Evolutionary conservation across 352 stramenopile genomes (phyloP).

Genomic region (Pythium periplocum): DNA sequence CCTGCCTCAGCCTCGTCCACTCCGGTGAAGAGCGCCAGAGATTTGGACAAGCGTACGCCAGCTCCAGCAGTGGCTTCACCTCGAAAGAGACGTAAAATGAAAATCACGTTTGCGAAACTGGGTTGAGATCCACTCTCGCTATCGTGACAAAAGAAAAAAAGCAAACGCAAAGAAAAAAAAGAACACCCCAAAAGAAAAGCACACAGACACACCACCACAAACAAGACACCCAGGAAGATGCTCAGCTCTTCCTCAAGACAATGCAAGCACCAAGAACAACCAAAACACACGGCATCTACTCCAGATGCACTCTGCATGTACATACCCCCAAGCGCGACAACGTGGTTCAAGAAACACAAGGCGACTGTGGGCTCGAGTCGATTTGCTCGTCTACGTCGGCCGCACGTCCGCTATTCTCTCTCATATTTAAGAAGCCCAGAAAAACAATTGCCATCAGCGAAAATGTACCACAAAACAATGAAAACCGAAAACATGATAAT

Average conservation of each 20-base stretch:
- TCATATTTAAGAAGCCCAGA: no score
- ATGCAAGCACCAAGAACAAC: no score
- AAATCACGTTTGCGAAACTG: conserved; percentile 89
- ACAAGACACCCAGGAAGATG: background rate
- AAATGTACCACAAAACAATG: background rate
- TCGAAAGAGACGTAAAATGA: conserved; percentile 89
- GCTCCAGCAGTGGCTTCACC: conserved; percentile 54
- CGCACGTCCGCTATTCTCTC: no score
- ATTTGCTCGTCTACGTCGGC: no score
- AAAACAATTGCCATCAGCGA: no score
- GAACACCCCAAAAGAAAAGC: conserved; percentile 4
- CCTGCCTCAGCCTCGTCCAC: background rate
- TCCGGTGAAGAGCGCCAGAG: conserved; percentile 25
- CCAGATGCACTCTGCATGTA: no score
- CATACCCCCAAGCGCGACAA: no score
- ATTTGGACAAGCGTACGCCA: conserved; percentile 35
- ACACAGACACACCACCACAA: conserved; percentile 2
- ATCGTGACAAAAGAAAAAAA: conserved; percentile 10
- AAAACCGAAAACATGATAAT: background rate
- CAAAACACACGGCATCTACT: no score
- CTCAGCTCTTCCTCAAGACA: background rate
- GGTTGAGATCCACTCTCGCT: conserved; percentile 38
- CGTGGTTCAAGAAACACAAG: no score
- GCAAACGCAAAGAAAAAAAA: conserved; percentile 13
- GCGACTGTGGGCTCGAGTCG: no score